Evolutionary conservation across 495 filamentous ascomycete genomes (phyloP).

Genomic region (Aspergillus panamensis): DNA sequence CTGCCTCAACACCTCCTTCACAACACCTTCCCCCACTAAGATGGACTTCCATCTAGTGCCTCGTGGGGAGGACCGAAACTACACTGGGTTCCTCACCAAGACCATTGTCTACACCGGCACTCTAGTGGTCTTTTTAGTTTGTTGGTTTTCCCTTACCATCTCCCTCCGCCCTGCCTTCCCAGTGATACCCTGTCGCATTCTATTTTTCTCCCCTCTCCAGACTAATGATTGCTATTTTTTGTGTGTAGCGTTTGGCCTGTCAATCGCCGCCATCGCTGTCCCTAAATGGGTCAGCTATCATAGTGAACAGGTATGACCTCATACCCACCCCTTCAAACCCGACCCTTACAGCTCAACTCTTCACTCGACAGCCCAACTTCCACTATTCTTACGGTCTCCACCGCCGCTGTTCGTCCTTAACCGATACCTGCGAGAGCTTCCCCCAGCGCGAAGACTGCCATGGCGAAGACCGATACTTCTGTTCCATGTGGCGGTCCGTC

Average conservation of each 20-base stretch:
- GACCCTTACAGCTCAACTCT: not conserved
- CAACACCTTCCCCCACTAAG: constrained; percentile 8
- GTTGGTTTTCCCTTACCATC: constrained; percentile 41
- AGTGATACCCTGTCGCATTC: not conserved
- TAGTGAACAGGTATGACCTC: constrained; percentile 50
- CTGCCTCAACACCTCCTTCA: not conserved
- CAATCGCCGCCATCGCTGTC: constrained; percentile 66
- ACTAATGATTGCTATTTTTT: not conserved
- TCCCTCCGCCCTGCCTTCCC: not conserved
- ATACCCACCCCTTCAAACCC: not conserved
- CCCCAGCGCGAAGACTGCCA: constrained; percentile 64
- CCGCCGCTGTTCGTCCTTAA: constrained; percentile 68
- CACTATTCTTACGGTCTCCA: constrained; percentile 76
- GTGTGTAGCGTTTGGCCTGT: constrained; percentile 66
- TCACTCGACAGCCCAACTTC: constrained; percentile 37
- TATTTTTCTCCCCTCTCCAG: not conserved
- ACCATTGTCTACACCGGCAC: constrained; percentile 57
- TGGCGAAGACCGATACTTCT: constrained; percentile 71
- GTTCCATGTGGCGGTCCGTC: constrained; percentile 83
- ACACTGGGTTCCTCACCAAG: constrained; percentile 47
- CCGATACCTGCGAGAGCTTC: constrained; percentile 53
- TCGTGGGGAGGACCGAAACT: constrained; percentile 42
- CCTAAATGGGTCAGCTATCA: constrained; percentile 80
- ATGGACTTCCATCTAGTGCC: constrained; percentile 47
- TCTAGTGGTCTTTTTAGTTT: constrained; percentile 55